Conservation (phyloP, 2,329 filamentous ascomycete species). For the Cordyceps fumosorosea region DNA sequence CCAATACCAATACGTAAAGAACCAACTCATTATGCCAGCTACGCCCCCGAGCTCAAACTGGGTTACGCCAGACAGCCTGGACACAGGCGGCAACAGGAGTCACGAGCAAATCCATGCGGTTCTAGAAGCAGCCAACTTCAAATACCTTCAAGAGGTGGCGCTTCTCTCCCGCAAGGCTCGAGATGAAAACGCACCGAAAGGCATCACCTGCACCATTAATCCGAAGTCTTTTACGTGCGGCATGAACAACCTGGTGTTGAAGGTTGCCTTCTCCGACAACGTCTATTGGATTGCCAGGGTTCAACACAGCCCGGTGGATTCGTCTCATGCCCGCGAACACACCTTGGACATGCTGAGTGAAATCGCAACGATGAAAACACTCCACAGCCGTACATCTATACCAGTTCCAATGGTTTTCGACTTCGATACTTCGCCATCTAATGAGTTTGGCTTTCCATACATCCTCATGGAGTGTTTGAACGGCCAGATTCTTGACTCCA, state of each 20-base stretch:
- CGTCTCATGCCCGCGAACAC: not conserved
- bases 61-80: no score
- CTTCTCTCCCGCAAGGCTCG: no score
- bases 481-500: not conserved
- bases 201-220: not conserved
- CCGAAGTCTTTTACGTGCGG: not conserved
- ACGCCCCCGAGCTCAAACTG: no score
- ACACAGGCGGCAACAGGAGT: no score
- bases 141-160: no score
- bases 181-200: no score
- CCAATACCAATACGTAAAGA: no score
- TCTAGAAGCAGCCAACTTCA: no score
- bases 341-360: conserved; percentile 12
- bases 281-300: not conserved
- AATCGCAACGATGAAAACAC: conserved; percentile 12
- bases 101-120: no score
- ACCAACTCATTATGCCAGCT: no score
- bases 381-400: conserved; percentile 10
- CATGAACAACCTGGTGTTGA: not conserved
- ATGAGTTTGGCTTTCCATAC: conserved; percentile 13
- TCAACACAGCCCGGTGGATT: not conserved
- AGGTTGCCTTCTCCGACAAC: not conserved
- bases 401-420: conserved; percentile 5
- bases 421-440: conserved; percentile 10
- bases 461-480: conserved; percentile 12